Base-by-base conservation (phyloP, 2,329 filamentous ascomycete genomes). In the Neonectria coccinea region DNA sequence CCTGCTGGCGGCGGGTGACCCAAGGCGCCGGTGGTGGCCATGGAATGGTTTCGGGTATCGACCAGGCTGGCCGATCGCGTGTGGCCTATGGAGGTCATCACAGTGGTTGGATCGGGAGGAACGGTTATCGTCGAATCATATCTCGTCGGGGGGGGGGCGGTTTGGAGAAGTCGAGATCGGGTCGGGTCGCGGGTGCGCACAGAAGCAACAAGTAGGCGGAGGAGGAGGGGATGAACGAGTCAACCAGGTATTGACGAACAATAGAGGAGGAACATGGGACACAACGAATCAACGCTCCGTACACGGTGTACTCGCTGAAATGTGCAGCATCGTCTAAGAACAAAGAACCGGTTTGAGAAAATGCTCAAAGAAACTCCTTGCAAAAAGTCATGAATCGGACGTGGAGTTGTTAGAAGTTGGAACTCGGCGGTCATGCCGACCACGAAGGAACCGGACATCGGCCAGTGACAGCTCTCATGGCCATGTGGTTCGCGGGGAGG, bases 1-100 rank as follows among this genome's bases (percentile, higher is more conserved):
- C 72, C 72, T 54, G 70, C 67, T 62, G 71, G 73, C 33, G 75
- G 65, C 50, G 77, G 72, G 60, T 75, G 72, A 55, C 70, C 73
- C 62, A 75, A 70, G 65, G 72, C 71, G 60, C 73, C 70, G 70
- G 76, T 72, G 64, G 69, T 68, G 62, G 77, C 78, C 71, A 79
- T 75, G 62, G 73, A 67, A 68, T 71, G 71, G 53, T 68, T 72
- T 62, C 71, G 69, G 50, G 67, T 67, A 59, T 73, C 71, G 67
- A 66, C 68, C 41, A 74, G 62, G 65, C 73, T 74, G 47, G 63
- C 72, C 56, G 71, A 65, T 64, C 70, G 71, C 50, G 71, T 66
- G 56, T 74, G 72, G 55, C 71, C 70, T 16, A 74, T 41, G 47
- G 73, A 74, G 67, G 72, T 64, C 73, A 74, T 74, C 64, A 56